Evolutionary conservation across 768 basidiomycete genomes (phyloP).

Genomic region (Lepiota venenata): DNA sequence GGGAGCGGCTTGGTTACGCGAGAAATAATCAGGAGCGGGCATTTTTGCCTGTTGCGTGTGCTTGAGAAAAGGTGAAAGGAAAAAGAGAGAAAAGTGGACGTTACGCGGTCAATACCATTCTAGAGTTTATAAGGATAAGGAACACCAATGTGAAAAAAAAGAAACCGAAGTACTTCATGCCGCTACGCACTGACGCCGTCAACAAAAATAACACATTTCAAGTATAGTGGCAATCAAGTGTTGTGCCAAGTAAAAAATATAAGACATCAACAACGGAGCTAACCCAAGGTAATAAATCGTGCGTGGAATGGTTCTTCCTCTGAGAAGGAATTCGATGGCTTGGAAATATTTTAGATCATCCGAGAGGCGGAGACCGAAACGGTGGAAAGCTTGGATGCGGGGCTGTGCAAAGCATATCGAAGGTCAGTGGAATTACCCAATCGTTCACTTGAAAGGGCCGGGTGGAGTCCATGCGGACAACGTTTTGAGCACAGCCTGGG

Average conservation of each 20-base stretch:
- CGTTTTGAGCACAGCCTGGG: no score
- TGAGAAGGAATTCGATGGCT: not conserved
- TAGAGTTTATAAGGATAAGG: constrained; percentile 8
- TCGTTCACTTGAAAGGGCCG: not conserved
- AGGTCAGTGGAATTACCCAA: not conserved
- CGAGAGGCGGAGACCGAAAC: not conserved
- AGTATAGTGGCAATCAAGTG: not conserved
- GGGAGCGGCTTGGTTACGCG: not conserved
- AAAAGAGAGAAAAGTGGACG: not conserved
- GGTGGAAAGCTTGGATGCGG: not conserved
- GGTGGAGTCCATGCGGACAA: no score
- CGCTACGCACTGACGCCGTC: constrained; percentile 6
- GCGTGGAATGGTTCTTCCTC: no score
- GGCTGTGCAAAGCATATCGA: not conserved
- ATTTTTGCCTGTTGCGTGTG: not conserved
- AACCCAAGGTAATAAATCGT: not conserved
- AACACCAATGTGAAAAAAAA: not conserved
- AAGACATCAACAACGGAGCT: not conserved
- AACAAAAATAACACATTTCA: not conserved
- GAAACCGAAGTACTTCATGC: not conserved
- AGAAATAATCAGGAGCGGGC: constrained; percentile 10
- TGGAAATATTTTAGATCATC: not conserved
- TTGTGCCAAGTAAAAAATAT: not conserved
- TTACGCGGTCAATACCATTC: not conserved
- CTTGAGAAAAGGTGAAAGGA: not conserved